Evolutionary conservation across 345 rosid genomes (phyloP), one percentile per base, ranked within the genome.

Genomic region (Boechera divaricarpa): DNA sequence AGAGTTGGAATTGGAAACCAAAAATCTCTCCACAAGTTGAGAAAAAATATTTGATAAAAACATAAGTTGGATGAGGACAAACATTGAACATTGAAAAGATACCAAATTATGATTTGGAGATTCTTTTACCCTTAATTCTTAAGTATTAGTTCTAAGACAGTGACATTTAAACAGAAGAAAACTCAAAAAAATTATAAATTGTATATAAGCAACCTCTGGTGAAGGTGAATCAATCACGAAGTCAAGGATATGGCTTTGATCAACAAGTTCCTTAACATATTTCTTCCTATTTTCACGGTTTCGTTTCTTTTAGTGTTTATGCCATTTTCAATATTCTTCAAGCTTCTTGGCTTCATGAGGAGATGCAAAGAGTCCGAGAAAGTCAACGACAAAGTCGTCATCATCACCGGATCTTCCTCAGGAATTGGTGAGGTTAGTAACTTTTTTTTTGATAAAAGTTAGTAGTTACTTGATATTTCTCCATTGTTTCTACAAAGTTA

Each of bases 371-470:
- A 71, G 63, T 31, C 62, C 1, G 86, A 87, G 44, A 64, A 81
- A 54, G 75, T 87, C 21, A 41, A 76, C 0, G 88, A 87, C 11
- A 89, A 86, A 71, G 91, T 79, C 8, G 78, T 79, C 28, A 78
- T 89, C 42, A 83, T 87, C 33, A 87, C 87, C 9, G 89, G 87
- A 41, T 84, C 86, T 56, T 87, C 91, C 58, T 86, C 91, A 2
- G 90, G 89, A 52, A 83, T 88, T 7, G 92, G 91, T 24, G 91
- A 88, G 90, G 90, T 84, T 49, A 67, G 74, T 21, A 21, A 21
- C 24, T 21, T 21, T 21, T 21, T 21, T 21, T 21, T 21, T 21
- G 24, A 21, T 21, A 1, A 21, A 21, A 21, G 24, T 21, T 21
- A 21, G 24, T 21, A 21, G 24, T 21, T 21, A 21, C 24, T 21